Evolutionary conservation across 257 asterid genomes (phyloP).

Genomic region (Lycium barbarum): DNA sequence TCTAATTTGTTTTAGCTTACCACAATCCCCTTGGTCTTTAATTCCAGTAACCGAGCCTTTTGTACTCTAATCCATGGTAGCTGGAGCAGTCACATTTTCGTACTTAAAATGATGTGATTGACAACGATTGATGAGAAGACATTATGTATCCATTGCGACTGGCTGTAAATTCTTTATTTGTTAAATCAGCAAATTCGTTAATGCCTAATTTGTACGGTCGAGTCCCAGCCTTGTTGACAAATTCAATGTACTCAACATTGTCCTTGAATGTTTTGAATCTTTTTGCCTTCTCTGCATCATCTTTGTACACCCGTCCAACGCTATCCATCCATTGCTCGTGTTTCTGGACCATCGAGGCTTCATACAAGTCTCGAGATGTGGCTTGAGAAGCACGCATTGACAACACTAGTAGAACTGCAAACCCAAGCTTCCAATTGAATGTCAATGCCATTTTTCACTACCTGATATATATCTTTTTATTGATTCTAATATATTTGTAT

Average conservation of each 20-base stretch:
- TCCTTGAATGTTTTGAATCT: not conserved
- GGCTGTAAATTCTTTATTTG: not conserved
- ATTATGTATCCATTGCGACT: not conserved
- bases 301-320: not conserved
- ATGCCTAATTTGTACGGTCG: not conserved
- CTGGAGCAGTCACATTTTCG: not conserved
- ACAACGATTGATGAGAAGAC: no score
- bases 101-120: no score
- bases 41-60: not conserved
- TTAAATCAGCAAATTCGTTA: not conserved
- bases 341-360: not conserved
- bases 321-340: not conserved
- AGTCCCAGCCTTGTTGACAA: not conserved
- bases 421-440: not conserved
- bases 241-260: not conserved
- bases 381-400: not conserved
- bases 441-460: not conserved
- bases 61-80: not conserved
- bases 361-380: not conserved
- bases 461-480: not conserved
- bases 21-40: not conserved
- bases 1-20: not conserved
- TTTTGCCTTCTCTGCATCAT: not conserved
- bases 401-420: not conserved
- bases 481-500: not conserved